phyloP scores from a whole-genome alignment of 306 rosid species.

The Cicer pinnatifidum region DNA sequence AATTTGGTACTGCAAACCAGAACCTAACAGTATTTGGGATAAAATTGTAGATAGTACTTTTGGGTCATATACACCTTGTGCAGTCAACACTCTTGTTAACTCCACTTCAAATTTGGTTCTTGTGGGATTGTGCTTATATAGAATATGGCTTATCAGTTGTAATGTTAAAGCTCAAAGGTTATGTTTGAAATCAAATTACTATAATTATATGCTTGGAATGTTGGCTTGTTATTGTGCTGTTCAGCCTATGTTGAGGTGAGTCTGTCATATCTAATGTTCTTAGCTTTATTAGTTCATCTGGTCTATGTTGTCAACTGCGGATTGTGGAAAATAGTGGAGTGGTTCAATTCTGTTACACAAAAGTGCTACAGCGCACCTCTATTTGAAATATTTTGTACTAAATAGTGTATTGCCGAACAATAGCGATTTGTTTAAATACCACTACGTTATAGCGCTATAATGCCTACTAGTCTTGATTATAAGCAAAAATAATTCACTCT shows the following conservation, averaged over 20 bases:
- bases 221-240: conserved; percentile 62
- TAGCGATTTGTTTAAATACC: too few relatives aligned
- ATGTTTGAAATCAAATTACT: conserved; percentile 65
- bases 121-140: conserved; percentile 59
- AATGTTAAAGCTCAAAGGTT: conserved; percentile 61
- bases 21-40: conserved; percentile 61
- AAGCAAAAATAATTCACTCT: too few relatives aligned
- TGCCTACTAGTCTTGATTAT: too few relatives aligned
- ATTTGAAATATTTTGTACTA: too few relatives aligned
- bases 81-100: conserved; percentile 68
- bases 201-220: conserved; percentile 58
- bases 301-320: too few relatives aligned
- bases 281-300: too few relatives aligned
- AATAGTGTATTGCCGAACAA: too few relatives aligned
- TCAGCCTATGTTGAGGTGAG: conserved; percentile 74
- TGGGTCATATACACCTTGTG: conserved; percentile 88
- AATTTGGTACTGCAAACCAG: conserved; percentile 81
- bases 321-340: too few relatives aligned
- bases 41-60: conserved; percentile 66
- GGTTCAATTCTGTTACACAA: too few relatives aligned
- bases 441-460: too few relatives aligned
- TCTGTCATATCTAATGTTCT: not conserved
- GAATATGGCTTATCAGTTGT: conserved; percentile 62
- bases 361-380: not conserved
- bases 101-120: conserved; percentile 75